These are phyloP conservation scores for Phytophthora rubi DNA, from an alignment of 352 stramenopile genomes.

Conservation along the genomic window DNA sequence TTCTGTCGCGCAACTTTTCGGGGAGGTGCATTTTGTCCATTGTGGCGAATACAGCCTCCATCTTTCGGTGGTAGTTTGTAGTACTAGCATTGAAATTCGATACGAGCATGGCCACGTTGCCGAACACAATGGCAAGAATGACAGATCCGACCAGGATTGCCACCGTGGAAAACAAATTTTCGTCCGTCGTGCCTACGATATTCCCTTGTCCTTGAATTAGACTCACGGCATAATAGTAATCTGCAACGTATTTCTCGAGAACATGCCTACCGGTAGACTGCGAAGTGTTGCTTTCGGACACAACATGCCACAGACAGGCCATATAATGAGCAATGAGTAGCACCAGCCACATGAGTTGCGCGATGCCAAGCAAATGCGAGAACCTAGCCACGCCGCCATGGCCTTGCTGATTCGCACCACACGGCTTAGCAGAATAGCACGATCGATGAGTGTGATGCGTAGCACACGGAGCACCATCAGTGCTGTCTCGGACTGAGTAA, in stretches of 20 bases:
- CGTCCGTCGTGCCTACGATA: neutral
- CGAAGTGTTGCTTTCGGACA: neutral
- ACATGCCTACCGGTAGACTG: neutral
- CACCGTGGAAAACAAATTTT: neutral
- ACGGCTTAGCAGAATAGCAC: slow-evolving; percentile 29
- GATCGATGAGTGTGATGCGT: slow-evolving; percentile 11
- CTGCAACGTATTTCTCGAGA: slow-evolving; percentile 37
- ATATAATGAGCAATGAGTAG: slow-evolving; percentile 50
- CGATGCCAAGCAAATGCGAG: slow-evolving; percentile 37
- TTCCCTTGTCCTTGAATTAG: slow-evolving; percentile 42
- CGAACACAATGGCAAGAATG: neutral
- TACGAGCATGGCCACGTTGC: neutral
- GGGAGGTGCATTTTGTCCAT: slow-evolving; percentile 1
- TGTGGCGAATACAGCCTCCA: neutral
- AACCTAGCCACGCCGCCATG: slow-evolving; percentile 26
- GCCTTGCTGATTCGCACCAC: slow-evolving; percentile 16
- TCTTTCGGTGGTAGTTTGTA: slow-evolving; percentile 1
- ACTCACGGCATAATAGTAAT: slow-evolving; percentile 36
- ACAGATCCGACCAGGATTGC: neutral
- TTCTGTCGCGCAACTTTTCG: neutral
- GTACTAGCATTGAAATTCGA: neutral
- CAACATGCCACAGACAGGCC: slow-evolving; percentile 45
- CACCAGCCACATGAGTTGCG: slow-evolving; percentile 37
- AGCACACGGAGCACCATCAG: slow-evolving; percentile 27
- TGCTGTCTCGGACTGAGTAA: neutral